Evolutionary conservation across 805 yeast species (phyloP).

Genomic region (Yamadazyma olivae): DNA sequence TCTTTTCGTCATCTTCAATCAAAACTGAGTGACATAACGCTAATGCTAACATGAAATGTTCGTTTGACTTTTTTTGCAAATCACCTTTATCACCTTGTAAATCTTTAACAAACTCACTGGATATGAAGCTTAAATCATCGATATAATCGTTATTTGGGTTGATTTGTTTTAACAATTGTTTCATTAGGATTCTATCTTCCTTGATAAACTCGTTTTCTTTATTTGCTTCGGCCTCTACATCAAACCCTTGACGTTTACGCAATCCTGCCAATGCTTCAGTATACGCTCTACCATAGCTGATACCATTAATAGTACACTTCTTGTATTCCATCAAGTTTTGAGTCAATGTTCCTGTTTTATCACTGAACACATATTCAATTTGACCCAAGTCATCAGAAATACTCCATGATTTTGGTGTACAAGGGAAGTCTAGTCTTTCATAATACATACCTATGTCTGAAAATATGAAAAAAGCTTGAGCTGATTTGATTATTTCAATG

Average conservation of each 20-base stretch:
- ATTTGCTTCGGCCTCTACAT: conserved; percentile 60
- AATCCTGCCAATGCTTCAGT: conserved; percentile 82
- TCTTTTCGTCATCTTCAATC: conserved; percentile 60
- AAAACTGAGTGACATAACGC: conserved; percentile 80
- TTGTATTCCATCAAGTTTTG: conserved; percentile 86
- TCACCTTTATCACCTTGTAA: conserved; percentile 49
- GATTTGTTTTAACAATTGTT: conserved; percentile 25
- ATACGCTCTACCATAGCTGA: conserved; percentile 72
- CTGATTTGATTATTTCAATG: conserved; percentile 77
- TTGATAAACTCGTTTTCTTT: conserved; percentile 52
- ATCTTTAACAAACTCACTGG: conserved; percentile 64
- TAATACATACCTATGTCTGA: conserved; percentile 74
- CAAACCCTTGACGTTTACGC: conserved; percentile 73
- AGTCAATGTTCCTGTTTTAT: conserved; percentile 81
- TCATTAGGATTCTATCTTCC: conserved; percentile 59
- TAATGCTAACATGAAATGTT: conserved; percentile 72
- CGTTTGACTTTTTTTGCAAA: conserved; percentile 55
- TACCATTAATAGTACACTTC: conserved; percentile 73
- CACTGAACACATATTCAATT: conserved; percentile 80
- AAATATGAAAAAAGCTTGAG: conserved; percentile 77
- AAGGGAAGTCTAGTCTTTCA: conserved; percentile 68
- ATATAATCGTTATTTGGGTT: conserved; percentile 34
- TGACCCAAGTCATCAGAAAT: conserved; percentile 86
- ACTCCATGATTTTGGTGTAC: conserved; percentile 83
- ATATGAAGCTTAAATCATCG: conserved; percentile 67